phyloP scores from a whole-genome alignment of 805 yeast genomes.

The Sugiyamaella lignohabitans region DNA sequence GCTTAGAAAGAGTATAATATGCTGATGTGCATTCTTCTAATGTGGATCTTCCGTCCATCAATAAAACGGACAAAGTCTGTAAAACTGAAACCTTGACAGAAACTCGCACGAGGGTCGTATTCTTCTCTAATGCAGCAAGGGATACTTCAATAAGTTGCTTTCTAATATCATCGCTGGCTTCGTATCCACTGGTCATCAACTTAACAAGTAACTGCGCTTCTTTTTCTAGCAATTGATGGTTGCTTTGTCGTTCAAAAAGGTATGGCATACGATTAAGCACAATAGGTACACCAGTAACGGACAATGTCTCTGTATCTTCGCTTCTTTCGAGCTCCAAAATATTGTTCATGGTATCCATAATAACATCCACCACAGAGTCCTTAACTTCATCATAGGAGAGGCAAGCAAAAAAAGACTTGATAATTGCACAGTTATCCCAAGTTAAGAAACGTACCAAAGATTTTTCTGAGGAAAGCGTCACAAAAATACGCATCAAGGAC shows the following conservation, averaged over 20 bases:
- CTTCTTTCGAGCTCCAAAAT: conserved; percentile 11
- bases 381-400: conserved; percentile 54
- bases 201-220: conserved; percentile 22
- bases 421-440: conserved; percentile 50
- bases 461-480: conserved; percentile 47
- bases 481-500: conserved; percentile 59
- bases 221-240: conserved; percentile 17
- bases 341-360: conserved; percentile 42
- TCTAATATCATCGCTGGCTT: conserved; percentile 50
- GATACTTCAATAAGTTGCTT: conserved; percentile 50
- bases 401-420: conserved; percentile 48
- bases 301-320: conserved; percentile 1
- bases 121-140: conserved; percentile 53
- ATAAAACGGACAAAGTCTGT: conserved; percentile 48
- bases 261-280: conserved; percentile 18
- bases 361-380: conserved; percentile 55
- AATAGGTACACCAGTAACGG: conserved; percentile 29
- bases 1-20: conserved; percentile 46
- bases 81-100: conserved; percentile 52
- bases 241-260: conserved; percentile 15
- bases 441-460: conserved; percentile 47
- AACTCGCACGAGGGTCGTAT: conserved; percentile 44
- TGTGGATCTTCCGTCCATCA: conserved; percentile 33
- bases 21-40: conserved; percentile 19
- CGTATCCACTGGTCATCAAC: conserved; percentile 45